Base-by-base conservation (phyloP, 495 filamentous ascomycete genomes). In the Aspergillus wentii region DNA sequence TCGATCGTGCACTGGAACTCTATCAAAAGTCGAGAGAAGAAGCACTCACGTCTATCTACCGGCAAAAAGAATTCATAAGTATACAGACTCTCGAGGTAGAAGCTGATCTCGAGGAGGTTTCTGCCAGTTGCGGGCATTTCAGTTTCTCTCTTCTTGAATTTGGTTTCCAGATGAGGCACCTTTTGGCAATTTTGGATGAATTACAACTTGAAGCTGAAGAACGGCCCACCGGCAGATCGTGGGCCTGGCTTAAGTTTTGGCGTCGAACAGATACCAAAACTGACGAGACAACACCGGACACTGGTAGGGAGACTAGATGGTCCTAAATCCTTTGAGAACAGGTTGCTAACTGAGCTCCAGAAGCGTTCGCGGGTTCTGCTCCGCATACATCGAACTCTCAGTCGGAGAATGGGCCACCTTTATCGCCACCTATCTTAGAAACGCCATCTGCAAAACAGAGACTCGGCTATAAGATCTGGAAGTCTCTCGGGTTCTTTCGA, bases 71-170 rank as follows among this genome's bases (percentile, higher is more conserved):
- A 36, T 65, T 86, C 16, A 74, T 77, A 26, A 76, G 75, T 38
- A 63, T 79, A 4, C 70, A 77, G 20, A 74, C 77, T 2, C 68
- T 85, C 21, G 81, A 82, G 27, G 68, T 86, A n/a, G 84, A 91
- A 43, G 92, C 92, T 5, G 92, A 95, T 53, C 84, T 94, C 33
- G 92, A 98, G 57, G 92, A 98, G 59, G 88, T 97, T 7, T 87
- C 89, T 20, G 92, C 92, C 4, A 91, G 87, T 30, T 98, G 92
- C 51, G 90, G 91, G 3, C 88, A 97, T 54, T 98, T 96, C 56
- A 86, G 83, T 52, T 94, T 88, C 51, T 89, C 85, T 14, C 67
- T 98, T 17, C 73, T 89, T 39, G 82, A 88, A 44, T 88, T 97
- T 58, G 89, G 88, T 0, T 85, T 94, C 52, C 88, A 95, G 54